Conservation (phyloP, 305 asterid species). For the Solanum hybrid region DNA sequence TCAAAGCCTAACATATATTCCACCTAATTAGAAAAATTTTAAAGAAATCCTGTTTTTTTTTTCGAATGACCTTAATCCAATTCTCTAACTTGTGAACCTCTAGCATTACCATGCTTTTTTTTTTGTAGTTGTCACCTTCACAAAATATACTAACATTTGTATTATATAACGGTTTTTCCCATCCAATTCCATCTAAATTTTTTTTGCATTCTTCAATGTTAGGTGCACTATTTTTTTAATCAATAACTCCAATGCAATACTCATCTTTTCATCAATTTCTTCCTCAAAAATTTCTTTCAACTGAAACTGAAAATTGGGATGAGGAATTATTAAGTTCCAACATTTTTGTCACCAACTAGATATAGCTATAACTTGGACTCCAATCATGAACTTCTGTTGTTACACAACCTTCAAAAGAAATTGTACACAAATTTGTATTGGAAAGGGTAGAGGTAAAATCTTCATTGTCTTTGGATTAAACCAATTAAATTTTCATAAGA, state of each 20-base stretch:
- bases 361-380: not conserved
- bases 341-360: not conserved
- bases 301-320: not conserved
- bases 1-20: no score
- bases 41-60: no score
- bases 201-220: no score
- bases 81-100: no score
- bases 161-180: no score
- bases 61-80: no score
- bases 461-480: not conserved
- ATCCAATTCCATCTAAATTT: no score
- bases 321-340: not conserved
- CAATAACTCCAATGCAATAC: not conserved
- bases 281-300: not conserved
- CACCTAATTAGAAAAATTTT: no score
- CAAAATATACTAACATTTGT: no score
- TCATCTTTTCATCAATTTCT: not conserved
- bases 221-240: not conserved
- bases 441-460: not conserved
- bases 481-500: not conserved
- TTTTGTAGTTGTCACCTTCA: no score
- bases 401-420: not conserved
- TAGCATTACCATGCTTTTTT: no score
- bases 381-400: not conserved
- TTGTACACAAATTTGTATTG: not conserved